Percentiles rank a stretch among this genome's conserved stretches.
phyloP scores from a whole-genome alignment of 805 yeast genomes.

The Candida germanica region DNA sequence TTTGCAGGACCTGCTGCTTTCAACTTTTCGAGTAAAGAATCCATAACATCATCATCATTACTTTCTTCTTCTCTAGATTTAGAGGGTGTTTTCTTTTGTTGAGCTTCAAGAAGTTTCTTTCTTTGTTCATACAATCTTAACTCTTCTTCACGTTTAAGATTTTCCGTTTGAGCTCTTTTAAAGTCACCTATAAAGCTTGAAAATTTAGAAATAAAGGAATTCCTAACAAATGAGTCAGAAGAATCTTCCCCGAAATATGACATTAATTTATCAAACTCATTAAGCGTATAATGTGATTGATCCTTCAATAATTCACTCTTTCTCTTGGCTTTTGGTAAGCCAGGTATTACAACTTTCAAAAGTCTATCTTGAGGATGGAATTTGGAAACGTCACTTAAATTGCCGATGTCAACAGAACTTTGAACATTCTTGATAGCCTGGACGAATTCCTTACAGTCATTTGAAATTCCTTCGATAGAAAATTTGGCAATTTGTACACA shows the following conservation, averaged over 20 bases:
- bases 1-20: conserved; percentile 80
- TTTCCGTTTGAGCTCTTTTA: conserved; percentile 63
- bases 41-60: conserved; percentile 66
- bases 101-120: conserved; percentile 56
- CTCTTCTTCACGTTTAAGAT: conserved; percentile 66
- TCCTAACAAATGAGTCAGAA: conserved; percentile 50
- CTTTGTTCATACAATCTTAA: conserved; percentile 70
- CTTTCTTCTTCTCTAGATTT: conserved; percentile 32
- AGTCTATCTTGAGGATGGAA: conserved; percentile 69
- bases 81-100: conserved; percentile 23
- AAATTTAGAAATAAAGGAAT: conserved; percentile 61
- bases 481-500: conserved; percentile 55
- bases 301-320: conserved; percentile 49
- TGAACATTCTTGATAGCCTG: conserved; percentile 50
- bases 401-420: conserved; percentile 56
- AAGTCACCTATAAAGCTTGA: conserved; percentile 58
- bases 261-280: conserved; percentile 58
- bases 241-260: conserved; percentile 71
- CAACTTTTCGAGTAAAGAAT: conserved; percentile 77
- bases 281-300: conserved; percentile 49
- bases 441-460: conserved; percentile 56
- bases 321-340: conserved; percentile 52
- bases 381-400: conserved; percentile 56
- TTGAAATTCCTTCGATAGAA: conserved; percentile 59
- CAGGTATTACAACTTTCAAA: conserved; percentile 50